Percentiles rank a stretch among this genome's conserved stretches.
These are phyloP conservation scores for Camelina hispida DNA, from an alignment of 345 rosid species.

Conservation along the genomic window DNA sequence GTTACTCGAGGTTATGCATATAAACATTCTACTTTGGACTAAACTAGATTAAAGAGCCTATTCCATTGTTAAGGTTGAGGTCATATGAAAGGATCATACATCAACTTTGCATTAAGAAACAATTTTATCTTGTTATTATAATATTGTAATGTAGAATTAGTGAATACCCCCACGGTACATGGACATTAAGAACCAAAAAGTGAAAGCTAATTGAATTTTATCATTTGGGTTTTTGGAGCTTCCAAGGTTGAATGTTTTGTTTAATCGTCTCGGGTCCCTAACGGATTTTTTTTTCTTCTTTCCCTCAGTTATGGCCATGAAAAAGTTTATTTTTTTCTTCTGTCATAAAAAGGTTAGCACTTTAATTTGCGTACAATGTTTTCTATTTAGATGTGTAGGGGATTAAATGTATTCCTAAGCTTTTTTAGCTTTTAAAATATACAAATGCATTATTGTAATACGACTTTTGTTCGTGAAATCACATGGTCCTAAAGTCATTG, in stretches of 20 bases:
- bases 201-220: constrained; percentile 20
- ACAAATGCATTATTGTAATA: constrained; percentile 40
- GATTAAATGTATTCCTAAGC: constrained; percentile 17
- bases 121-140: background rate
- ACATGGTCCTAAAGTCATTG: constrained; percentile 59
- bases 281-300: background rate
- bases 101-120: background rate
- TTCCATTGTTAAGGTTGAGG: background rate
- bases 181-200: constrained; percentile 23
- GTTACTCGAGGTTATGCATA: background rate
- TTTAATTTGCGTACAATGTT: constrained; percentile 31
- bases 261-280: constrained; percentile 40
- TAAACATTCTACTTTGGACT: constrained; percentile 3
- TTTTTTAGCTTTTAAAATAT: constrained; percentile 32
- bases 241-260: constrained; percentile 49
- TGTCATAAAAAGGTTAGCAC: constrained; percentile 26
- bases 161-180: constrained; percentile 29
- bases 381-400: constrained; percentile 5
- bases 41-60: constrained; percentile 5
- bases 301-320: constrained; percentile 4
- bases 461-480: constrained; percentile 49
- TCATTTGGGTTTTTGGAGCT: constrained; percentile 33
- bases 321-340: constrained; percentile 8
- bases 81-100: background rate
- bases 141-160: constrained; percentile 5